Evolutionary conservation across 805 yeast species (phyloP), one percentile per base, ranked within the genome.

Genomic region (Kazachstania viticola): DNA sequence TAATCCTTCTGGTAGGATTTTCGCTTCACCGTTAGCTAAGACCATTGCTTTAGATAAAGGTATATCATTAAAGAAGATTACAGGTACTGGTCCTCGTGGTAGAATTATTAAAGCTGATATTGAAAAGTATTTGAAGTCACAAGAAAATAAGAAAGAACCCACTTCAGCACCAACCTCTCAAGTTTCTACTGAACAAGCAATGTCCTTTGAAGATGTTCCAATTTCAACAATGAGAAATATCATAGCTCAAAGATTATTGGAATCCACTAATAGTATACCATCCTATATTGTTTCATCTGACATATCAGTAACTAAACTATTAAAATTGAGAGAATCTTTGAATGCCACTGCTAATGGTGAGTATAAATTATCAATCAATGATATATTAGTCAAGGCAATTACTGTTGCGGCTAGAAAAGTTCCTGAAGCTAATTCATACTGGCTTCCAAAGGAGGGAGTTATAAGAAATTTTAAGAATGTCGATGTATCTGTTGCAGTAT

Each of bases 401-500:
- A 87, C 96, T 34, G 73, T 75, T 49, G 97, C 99, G 33, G 73
- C 81, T 37, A 68, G 69, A 61, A 75, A 88, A 63, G 94, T 87
- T 33, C 98, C 98, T 40, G 85, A 79, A 45, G 95, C 77, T 44
- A 91, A 91, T 69, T 73, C 95, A 16, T 81, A 87, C 58, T 91
- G 95, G 91, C 71, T 91, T 51, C 94, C 78, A 57, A 62, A 70
- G 25, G 79, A 91, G 65, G 84, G 85, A 44, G 79, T 88, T 51
- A 83, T 91, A 46, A 82, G 99, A 68, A 87, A 81, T 65, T 91
- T 75, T 73, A 67, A 69, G 52, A 79, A 74, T 50, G 97, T 88
- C 34, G 99, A 91, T 54, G 94, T 91, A 35, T 85, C 97, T 16
- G 96, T 88, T 39, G 99, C 99, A 25, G 99, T 91, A 42, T 91